These are phyloP conservation scores for Quercus tomentella DNA, from an alignment of 331 rosid genomes.

Conservation along the genomic window DNA sequence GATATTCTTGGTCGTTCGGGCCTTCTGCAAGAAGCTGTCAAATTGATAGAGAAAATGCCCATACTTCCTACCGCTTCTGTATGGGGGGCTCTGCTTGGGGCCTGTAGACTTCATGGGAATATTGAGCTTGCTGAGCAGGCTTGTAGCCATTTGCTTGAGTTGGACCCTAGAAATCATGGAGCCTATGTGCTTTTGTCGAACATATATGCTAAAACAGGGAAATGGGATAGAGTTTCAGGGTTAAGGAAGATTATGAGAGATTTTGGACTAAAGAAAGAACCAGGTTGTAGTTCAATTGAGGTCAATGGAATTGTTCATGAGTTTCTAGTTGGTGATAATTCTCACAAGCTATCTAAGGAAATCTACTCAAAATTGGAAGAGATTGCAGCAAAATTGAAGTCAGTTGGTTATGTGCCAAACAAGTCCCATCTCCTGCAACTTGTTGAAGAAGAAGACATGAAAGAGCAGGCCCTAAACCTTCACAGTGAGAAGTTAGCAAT, in stretches of 20 bases:
- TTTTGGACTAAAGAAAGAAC: conserved; percentile 52
- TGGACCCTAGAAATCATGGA: conserved; percentile 59
- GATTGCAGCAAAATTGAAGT: conserved; percentile 41
- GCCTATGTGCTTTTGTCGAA: conserved; percentile 62
- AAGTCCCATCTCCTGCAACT: conserved; percentile 46
- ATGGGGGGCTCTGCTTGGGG: conserved; percentile 65
- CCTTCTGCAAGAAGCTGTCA: conserved; percentile 44
- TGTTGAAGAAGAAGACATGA: conserved; percentile 53
- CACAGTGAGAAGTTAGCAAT: conserved; percentile 65
- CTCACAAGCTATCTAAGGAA: conserved; percentile 40
- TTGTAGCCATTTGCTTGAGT: conserved; percentile 38
- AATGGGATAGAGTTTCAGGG: conserved; percentile 57
- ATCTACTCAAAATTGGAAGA: conserved; percentile 57
- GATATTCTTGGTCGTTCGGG: conserved; percentile 58
- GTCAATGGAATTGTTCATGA: conserved; percentile 43
- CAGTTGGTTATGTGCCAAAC: conserved; percentile 47
- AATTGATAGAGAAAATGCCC: conserved; percentile 44
- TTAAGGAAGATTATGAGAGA: conserved; percentile 58
- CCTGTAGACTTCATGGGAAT: conserved; percentile 51
- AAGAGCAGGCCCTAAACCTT: conserved; percentile 46
- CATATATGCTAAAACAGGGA: conserved; percentile 52
- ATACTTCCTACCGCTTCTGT: conserved; percentile 38
- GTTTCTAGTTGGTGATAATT: conserved; percentile 53
- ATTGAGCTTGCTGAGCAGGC: conserved; percentile 50
- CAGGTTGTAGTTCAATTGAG: conserved; percentile 56